Evolutionary conservation across 2,329 filamentous ascomycete genomes (phyloP), one percentile per base, ranked within the genome.

Genomic region (Ampelomyces quisqualis): DNA sequence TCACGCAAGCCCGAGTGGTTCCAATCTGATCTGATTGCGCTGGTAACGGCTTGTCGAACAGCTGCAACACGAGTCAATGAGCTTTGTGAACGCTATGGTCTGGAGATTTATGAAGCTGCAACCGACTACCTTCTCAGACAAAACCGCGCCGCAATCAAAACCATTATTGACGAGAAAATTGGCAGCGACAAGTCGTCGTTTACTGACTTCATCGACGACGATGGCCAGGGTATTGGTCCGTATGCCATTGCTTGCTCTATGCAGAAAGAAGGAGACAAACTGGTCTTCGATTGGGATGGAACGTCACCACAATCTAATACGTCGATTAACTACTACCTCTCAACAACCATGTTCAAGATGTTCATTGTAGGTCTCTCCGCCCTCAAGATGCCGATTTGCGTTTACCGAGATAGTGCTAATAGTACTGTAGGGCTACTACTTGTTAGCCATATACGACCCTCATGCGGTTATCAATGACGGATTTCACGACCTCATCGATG

Each of bases 341-440:
- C 69, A 0, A 67, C 70, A 13, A 75, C 71, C 14, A 72, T 75
- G 71, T 77, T 77, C 62, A 74, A 73, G 38, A 76, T 77, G 70
- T 76, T 76, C 45, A 70, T 77, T 29, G 73, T 28, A 28, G 71
- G 0, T 75, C 72, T 48, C n/a, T n/a, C n/a, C n/a, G n/a, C n/a
- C n/a, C n/a, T n/a, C n/a, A n/a, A n/a, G n/a, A n/a, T n/a, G n/a
- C n/a, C n/a, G n/a, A n/a, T n/a, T n/a, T n/a, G n/a, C n/a, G n/a
- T n/a, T n/a, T n/a, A n/a, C n/a, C n/a, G n/a, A n/a, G n/a, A n/a
- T n/a, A n/a, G n/a, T n/a, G n/a, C n/a, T n/a, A n/a, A n/a, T n/a
- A n/a, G n/a, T n/a, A n/a, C n/a, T n/a, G n/a, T n/a, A n/a, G n/a
- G n/a, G n/a, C n/a, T n/a, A n/a, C n/a, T 72, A 71, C 41, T 62